Evolutionary conservation across 1,139 yeast species (phyloP).

Genomic region (Diutina pseudorugosa): DNA sequence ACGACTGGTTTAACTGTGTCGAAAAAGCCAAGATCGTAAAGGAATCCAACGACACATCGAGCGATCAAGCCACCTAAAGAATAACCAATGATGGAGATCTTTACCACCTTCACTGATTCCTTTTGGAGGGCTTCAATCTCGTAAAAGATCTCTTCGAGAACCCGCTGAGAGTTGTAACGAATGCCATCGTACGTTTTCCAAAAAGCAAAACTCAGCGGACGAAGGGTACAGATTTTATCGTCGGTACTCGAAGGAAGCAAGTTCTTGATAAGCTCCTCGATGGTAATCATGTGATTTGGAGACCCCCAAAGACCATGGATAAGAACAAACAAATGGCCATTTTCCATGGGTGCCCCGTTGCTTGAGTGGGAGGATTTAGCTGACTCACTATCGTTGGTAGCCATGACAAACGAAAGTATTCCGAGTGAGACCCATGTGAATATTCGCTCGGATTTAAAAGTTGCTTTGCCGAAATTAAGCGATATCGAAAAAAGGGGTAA

Average conservation of each 20-base stretch:
- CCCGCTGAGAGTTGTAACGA: conserved; percentile 54
- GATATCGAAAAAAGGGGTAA: too few species aligned
- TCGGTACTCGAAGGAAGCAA: conserved; percentile 13
- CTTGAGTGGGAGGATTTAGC: neutral
- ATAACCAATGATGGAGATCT: conserved; percentile 32
- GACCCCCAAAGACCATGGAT: conserved; percentile 88
- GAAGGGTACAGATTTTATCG: conserved; percentile 40
- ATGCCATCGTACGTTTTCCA: conserved; percentile 84
- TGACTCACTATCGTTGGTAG: neutral
- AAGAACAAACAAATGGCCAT: conserved; percentile 61
- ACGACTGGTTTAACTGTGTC: conserved; percentile 47
- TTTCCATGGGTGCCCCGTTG: neutral
- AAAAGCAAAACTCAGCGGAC: conserved; percentile 60
- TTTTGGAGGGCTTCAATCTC: conserved; percentile 40
- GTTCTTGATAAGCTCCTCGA: conserved; percentile 40
- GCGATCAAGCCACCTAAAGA: conserved; percentile 32
- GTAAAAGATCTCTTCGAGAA: conserved; percentile 47
- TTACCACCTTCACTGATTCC: conserved; percentile 22
- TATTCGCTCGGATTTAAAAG: neutral
- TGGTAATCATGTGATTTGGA: conserved; percentile 55
- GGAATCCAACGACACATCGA: conserved; percentile 61
- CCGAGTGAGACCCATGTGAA: neutral
- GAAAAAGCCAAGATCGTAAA: conserved; percentile 43
- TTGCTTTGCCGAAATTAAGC: neutral
- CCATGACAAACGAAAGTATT: neutral